phyloP scores from a whole-genome alignment of 2,329 filamentous ascomycete genomes.

The Coniosporium tulheliwenetii region DNA sequence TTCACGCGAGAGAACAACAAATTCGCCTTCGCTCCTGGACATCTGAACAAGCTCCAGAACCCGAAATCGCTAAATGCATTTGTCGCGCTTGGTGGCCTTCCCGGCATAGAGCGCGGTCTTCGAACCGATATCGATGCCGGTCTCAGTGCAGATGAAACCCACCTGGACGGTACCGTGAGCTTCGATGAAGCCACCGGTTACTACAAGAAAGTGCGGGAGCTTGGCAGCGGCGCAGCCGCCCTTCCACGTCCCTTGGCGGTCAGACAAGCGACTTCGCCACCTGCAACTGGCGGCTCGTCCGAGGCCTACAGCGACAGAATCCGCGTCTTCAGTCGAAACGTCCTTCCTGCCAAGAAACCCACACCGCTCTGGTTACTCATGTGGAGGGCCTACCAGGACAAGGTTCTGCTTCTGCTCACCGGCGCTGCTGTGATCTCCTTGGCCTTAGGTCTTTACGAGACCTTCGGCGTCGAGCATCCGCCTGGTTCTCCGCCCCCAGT shows the following conservation, averaged over 20 bases:
- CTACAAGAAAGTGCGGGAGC: slow-evolving; percentile 11
- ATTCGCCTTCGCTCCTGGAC: slow-evolving; percentile 39
- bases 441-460: slow-evolving; percentile 54
- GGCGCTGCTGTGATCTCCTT: slow-evolving; percentile 53
- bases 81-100: slow-evolving; percentile 36
- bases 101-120: slow-evolving; percentile 36
- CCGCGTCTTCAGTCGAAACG: slow-evolving; percentile 44
- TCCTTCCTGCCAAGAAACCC: slow-evolving; percentile 46
- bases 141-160: slow-evolving; percentile 34
- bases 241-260: slow-evolving; percentile 5
- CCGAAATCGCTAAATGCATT: slow-evolving; percentile 33
- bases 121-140: slow-evolving; percentile 32
- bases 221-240: slow-evolving; percentile 5
- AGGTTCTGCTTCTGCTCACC: slow-evolving; percentile 54
- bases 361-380: slow-evolving; percentile 44
- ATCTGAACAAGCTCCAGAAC: slow-evolving; percentile 38
- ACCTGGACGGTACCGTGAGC: slow-evolving; percentile 27
- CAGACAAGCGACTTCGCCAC: slow-evolving; percentile 5
- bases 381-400: slow-evolving; percentile 61
- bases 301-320: slow-evolving; percentile 37
- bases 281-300: not conserved
- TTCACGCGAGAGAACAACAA: slow-evolving; percentile 22
- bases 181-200: slow-evolving; percentile 33
- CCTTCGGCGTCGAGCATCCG: slow-evolving; percentile 31
- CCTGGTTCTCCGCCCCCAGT: slow-evolving; percentile 29